Base-by-base conservation (phyloP, 257 asterid genomes). In the Anisodus acutangulus region DNA sequence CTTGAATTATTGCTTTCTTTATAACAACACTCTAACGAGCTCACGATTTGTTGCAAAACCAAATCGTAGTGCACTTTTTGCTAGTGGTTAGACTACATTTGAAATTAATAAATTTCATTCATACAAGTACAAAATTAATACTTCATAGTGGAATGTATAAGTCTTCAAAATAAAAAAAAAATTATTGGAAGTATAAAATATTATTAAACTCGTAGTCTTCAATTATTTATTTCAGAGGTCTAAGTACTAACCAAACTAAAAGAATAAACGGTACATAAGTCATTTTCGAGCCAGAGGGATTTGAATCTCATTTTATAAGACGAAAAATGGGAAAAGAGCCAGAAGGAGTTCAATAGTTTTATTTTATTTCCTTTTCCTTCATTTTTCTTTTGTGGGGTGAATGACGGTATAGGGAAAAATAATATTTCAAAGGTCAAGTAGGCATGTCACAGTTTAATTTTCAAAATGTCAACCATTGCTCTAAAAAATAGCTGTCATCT, bases 401-500 rank as follows among this genome's bases (percentile, higher is more conserved):
- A 31, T 39, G 31, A n/a, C 5, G 54, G 78, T 72, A 11, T 19
- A 19, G 41, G 10, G 16, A 19, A 15, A 39, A 16, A 68, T 3
- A 39, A 15, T 7, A 69, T 10, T 72, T 47, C 60, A 19, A 72
- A 19, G 58, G 60, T 72, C 81, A 76, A 76, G 17, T 26, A 51
- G 35, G 3, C 15, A 26, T 16, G 47, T 62, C 76, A 81, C 41
- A 41, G 22, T 62, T 19, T 41, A 22, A 62, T 39, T 12, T 37
- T 22, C 62, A 59, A 39, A 81, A 41, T 59, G 84, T 62, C 84
- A 62, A 62, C 59, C 10, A 62, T 43, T 10, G 35, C 22, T 81
- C 49, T 19, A 3, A n/a, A 31, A 39, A 68, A 68, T 35, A 31
- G 35, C 35, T 31, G 1, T 31, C 35, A 31, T 31, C 35, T 31